These are phyloP conservation scores for Salinomyces thailandicus DNA, from an alignment of 2,329 filamentous ascomycete genomes.

Conservation along the genomic window DNA sequence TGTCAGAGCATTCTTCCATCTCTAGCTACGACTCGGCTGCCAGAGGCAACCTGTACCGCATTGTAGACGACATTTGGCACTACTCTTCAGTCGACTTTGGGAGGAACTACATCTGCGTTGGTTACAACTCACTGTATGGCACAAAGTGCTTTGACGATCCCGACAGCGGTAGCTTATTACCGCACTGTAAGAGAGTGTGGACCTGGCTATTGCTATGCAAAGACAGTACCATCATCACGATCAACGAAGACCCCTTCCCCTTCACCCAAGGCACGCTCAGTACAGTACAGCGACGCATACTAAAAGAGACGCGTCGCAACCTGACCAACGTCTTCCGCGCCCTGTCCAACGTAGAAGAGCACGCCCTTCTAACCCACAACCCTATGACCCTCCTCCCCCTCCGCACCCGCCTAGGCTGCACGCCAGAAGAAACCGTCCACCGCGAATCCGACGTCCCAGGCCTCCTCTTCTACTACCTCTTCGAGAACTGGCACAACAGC, in stretches of 20 bases:
- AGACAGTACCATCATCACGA: constrained; percentile 60
- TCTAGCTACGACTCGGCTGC: constrained; percentile 15
- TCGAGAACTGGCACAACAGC: constrained; percentile 55
- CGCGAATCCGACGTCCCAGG: constrained; percentile 46
- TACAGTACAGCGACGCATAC: constrained; percentile 35
- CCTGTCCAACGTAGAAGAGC: constrained; percentile 44
- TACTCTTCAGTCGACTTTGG: constrained; percentile 65
- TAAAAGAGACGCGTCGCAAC: constrained; percentile 46
- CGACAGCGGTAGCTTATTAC: constrained; percentile 9
- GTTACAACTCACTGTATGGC: constrained; percentile 55
- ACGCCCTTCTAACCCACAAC: constrained; percentile 24
- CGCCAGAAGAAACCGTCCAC: constrained; percentile 37
- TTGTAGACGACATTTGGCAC: constrained; percentile 63
- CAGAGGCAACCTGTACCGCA: constrained; percentile 41
- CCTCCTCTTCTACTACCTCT: constrained; percentile 55
- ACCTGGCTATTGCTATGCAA: constrained; percentile 61
- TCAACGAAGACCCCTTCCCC: constrained; percentile 51
- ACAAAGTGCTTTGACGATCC: constrained; percentile 11
- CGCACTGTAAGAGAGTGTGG: constrained; percentile 43
- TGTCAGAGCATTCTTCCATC: constrained; percentile 19
- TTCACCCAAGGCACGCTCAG: constrained; percentile 27
- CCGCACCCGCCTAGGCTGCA: constrained; percentile 34
- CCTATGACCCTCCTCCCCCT: constrained; percentile 36
- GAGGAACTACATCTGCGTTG: constrained; percentile 57
- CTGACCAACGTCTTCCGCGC: constrained; percentile 52